These are phyloP conservation scores for Yamadazyma siamensis DNA, from an alignment of 1,139 yeast species.

Conservation along the genomic window DNA sequence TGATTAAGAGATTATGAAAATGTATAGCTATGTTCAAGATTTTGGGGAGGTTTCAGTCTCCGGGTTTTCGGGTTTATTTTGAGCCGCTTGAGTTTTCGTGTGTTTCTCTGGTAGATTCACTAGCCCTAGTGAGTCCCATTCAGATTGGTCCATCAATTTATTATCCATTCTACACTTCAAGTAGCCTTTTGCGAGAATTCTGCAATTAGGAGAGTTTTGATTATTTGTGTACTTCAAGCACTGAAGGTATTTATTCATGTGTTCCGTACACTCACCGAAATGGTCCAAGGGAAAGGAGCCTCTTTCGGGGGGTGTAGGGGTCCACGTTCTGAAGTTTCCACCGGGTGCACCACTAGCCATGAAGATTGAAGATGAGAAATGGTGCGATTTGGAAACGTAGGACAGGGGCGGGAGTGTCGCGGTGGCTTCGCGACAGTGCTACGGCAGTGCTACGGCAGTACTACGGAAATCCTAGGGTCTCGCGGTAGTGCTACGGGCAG, in stretches of 20 bases:
- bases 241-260: slow-evolving; percentile 71
- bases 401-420: neutral
- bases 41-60: neutral
- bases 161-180: slow-evolving; percentile 88
- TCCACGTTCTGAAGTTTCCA: slow-evolving; percentile 46
- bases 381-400: neutral
- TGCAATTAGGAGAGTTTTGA: slow-evolving; percentile 85
- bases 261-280: slow-evolving; percentile 74
- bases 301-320: slow-evolving; percentile 93
- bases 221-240: slow-evolving; percentile 79
- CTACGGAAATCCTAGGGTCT: too few species aligned
- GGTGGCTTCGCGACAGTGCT: too few species aligned
- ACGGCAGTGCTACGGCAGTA: too few species aligned
- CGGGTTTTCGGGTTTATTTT: neutral
- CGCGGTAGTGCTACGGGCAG: too few species aligned
- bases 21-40: neutral
- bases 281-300: slow-evolving; percentile 97
- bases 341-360: slow-evolving; percentile 37
- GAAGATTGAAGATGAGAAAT: neutral
- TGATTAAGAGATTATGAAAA: neutral
- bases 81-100: slow-evolving; percentile 3
- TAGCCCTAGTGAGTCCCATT: slow-evolving; percentile 80
- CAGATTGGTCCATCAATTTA: slow-evolving; percentile 77
- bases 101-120: slow-evolving; percentile 44
- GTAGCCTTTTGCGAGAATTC: slow-evolving; percentile 77